Percentiles rank a stretch among this genome's conserved stretches.
Conservation (phyloP, 1,139 yeast species). For the Chernovozyma sophiae-reginae region DNA sequence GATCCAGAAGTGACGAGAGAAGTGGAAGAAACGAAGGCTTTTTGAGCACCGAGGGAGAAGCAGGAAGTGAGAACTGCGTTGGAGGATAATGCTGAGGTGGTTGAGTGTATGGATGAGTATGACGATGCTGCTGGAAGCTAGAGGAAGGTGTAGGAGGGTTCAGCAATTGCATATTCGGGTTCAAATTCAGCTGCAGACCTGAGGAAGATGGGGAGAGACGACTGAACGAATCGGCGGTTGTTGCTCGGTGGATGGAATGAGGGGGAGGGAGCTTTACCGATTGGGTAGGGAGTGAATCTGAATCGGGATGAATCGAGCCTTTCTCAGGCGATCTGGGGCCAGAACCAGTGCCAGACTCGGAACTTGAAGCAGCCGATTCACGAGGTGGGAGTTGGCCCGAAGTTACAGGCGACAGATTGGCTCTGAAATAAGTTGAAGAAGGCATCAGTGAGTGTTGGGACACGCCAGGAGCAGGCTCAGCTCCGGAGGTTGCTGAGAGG, state of each 20-base stretch:
- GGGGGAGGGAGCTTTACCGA: constrained; percentile 18
- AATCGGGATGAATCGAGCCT: background rate
- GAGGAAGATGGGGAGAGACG: no score
- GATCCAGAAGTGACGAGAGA: constrained; percentile 21
- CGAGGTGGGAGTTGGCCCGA: no score
- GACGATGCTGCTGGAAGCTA: background rate
- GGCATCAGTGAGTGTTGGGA: background rate
- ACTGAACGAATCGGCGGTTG: background rate
- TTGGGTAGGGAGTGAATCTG: background rate
- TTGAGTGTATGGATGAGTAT: constrained; percentile 2
- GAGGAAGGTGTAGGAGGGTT: background rate
- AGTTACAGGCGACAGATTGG: background rate
- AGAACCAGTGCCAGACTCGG: background rate
- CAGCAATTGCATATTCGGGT: background rate
- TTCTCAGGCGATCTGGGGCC: background rate
- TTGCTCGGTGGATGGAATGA: constrained; percentile 7
- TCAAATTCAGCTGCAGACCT: no score
- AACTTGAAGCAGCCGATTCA: background rate
- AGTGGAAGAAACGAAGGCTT: constrained; percentile 19
- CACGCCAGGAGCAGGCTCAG: background rate
- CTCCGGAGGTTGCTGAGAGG: background rate
- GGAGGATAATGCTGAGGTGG: no score
- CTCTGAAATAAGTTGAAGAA: background rate
- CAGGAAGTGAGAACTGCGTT: constrained; percentile 10
- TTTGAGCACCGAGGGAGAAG: constrained; percentile 11